Conservation (phyloP, 805 yeast genomes). For the Naumovozyma castellii region DNA sequence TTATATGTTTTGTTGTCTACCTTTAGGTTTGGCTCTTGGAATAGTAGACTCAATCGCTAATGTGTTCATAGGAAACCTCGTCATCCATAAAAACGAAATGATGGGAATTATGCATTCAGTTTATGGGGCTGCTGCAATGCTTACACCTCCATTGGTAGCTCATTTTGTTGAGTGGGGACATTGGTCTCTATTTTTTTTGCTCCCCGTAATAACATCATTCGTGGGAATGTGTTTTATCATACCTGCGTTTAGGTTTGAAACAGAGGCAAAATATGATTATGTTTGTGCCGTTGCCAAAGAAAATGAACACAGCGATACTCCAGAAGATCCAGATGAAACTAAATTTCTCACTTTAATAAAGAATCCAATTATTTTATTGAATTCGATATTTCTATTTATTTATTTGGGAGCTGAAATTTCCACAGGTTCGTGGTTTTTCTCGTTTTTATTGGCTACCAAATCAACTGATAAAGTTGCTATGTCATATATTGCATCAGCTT, state of each 20-base stretch:
- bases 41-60: constrained; percentile 28
- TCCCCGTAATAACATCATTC: constrained; percentile 34
- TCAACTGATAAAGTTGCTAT: constrained; percentile 37
- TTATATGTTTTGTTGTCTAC: constrained; percentile 21
- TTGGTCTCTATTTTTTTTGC: constrained; percentile 23
- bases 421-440: constrained; percentile 62
- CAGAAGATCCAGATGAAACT: constrained; percentile 7
- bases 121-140: constrained; percentile 65
- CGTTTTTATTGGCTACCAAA: constrained; percentile 49
- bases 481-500: constrained; percentile 60
- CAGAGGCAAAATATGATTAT: constrained; percentile 30
- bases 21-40: constrained; percentile 30
- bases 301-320: background rate
- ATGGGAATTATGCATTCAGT: constrained; percentile 58
- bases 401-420: constrained; percentile 66
- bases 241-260: constrained; percentile 40
- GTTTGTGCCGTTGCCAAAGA: constrained; percentile 10
- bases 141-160: constrained; percentile 58
- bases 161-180: constrained; percentile 25
- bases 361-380: constrained; percentile 35
- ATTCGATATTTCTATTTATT: constrained; percentile 46
- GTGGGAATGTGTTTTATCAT: constrained; percentile 22
- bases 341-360: constrained; percentile 8
- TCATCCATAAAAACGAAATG: constrained; percentile 43
- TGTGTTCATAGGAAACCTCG: constrained; percentile 25